Evolutionary conservation across 169 alveolate genomes (phyloP).

Genomic region (Theileria parva): DNA sequence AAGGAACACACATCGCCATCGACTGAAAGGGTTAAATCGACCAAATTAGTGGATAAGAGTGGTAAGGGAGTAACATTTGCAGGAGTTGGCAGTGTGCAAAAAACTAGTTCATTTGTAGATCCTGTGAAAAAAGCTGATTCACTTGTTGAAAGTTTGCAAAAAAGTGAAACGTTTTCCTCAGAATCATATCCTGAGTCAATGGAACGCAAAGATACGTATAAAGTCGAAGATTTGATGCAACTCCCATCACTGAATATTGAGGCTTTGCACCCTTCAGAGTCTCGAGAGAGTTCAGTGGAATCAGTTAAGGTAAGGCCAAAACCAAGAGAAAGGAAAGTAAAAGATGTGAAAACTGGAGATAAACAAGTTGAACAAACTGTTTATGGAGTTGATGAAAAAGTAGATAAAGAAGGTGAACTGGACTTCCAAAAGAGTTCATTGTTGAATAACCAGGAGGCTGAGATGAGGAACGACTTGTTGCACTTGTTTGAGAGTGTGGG

Average conservation of each 20-base stretch:
- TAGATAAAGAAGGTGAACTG: neutral
- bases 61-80: neutral
- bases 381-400: neutral
- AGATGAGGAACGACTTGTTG: constrained; percentile 28
- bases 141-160: neutral
- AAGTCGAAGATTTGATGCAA: constrained; percentile 1
- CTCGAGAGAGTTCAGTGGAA: neutral
- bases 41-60: neutral
- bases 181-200: neutral
- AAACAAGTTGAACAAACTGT: neutral
- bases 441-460: constrained; percentile 43
- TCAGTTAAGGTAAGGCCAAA: neutral
- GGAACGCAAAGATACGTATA: neutral
- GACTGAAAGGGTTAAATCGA: neutral
- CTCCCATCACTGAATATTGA: constrained; percentile 1
- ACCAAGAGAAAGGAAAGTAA: neutral
- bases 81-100: neutral
- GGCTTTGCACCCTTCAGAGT: neutral
- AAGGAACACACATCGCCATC: neutral
- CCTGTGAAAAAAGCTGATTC: neutral
- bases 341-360: neutral
- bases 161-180: neutral
- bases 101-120: neutral
- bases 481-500: constrained; percentile 53
- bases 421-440: neutral